Evolutionary conservation across 495 filamentous ascomycete species (phyloP).

Genomic region (Extremus antarcticus): DNA sequence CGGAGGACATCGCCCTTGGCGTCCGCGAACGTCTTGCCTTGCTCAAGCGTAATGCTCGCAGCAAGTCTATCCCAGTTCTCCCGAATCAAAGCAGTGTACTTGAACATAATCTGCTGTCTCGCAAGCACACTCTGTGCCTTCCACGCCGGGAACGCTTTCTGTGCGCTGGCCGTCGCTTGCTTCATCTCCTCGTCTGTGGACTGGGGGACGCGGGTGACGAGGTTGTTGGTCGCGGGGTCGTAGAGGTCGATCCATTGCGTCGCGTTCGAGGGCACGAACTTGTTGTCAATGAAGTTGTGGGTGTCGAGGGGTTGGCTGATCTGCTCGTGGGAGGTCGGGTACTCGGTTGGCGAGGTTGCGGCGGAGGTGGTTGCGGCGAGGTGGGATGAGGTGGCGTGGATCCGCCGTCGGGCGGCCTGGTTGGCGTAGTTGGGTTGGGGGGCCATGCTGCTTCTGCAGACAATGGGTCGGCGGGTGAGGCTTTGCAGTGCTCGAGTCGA

Average conservation of each 20-base stretch:
- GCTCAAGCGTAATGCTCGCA: slow-evolving; percentile 91
- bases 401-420: slow-evolving; percentile 26
- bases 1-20: slow-evolving; percentile 90
- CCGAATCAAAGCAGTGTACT: slow-evolving; percentile 78
- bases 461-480: slow-evolving; percentile 10
- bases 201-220: slow-evolving; percentile 95
- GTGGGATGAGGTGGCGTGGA: slow-evolving; percentile 31
- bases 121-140: slow-evolving; percentile 69
- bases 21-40: slow-evolving; percentile 97
- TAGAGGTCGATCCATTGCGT: slow-evolving; percentile 80
- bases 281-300: slow-evolving; percentile 83
- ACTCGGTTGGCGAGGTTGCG: slow-evolving; percentile 54
- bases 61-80: slow-evolving; percentile 94
- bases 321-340: slow-evolving; percentile 71
- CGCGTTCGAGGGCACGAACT: slow-evolving; percentile 67
- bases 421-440: slow-evolving; percentile 15
- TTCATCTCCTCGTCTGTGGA: slow-evolving; percentile 81
- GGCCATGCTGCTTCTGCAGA: slow-evolving; percentile 22
- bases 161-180: slow-evolving; percentile 75
- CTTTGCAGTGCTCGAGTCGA: slow-evolving; percentile 17
- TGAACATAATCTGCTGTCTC: slow-evolving; percentile 95
- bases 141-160: slow-evolving; percentile 87
- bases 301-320: slow-evolving; percentile 68
- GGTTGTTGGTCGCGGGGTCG: slow-evolving; percentile 94
- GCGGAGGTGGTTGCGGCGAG: slow-evolving; percentile 41